Evolutionary conservation across 139 green algal species (phyloP).

Genomic region (Astrephomene gubernaculifera): DNA sequence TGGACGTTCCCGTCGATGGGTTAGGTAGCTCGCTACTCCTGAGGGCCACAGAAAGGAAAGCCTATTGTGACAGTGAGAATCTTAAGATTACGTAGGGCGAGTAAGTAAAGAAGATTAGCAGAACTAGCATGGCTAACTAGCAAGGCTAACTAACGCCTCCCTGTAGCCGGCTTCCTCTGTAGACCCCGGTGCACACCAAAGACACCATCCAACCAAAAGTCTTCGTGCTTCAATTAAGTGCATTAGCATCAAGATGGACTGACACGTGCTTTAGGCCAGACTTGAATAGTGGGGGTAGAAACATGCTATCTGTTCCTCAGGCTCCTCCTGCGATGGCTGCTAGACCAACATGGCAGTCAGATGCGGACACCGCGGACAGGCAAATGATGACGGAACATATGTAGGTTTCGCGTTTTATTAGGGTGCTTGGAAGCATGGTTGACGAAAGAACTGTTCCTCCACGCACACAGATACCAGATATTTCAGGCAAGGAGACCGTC

Average conservation of each 20-base stretch:
- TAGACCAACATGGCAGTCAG: conserved; percentile 2
- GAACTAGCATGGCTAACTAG: too few species aligned
- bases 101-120: too few species aligned
- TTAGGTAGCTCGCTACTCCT: too few species aligned
- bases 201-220: too few species aligned
- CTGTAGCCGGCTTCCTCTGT: too few species aligned
- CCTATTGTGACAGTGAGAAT: too few species aligned
- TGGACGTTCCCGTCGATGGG: too few species aligned
- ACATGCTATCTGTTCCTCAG: conserved; percentile 18
- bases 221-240: too few species aligned
- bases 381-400: conserved; percentile 43
- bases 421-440: conserved; percentile 11
- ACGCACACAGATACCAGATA: conserved; percentile 24
- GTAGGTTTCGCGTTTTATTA: conserved; percentile 1
- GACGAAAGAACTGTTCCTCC: conserved; percentile 30
- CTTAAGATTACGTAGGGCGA: too few species aligned
- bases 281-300: conserved; percentile 1
- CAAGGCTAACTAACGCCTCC: too few species aligned
- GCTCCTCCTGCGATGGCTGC: background rate
- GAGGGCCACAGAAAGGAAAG: too few species aligned
- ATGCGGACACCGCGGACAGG: conserved; percentile 25
- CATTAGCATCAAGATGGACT: conserved; percentile 11
- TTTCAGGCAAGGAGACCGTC: conserved; percentile 55
- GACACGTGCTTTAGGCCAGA: background rate
- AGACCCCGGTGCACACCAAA: too few species aligned